These are phyloP conservation scores for Nakazawaea ernobii DNA, from an alignment of 805 yeast genomes.

Conservation along the genomic window DNA sequence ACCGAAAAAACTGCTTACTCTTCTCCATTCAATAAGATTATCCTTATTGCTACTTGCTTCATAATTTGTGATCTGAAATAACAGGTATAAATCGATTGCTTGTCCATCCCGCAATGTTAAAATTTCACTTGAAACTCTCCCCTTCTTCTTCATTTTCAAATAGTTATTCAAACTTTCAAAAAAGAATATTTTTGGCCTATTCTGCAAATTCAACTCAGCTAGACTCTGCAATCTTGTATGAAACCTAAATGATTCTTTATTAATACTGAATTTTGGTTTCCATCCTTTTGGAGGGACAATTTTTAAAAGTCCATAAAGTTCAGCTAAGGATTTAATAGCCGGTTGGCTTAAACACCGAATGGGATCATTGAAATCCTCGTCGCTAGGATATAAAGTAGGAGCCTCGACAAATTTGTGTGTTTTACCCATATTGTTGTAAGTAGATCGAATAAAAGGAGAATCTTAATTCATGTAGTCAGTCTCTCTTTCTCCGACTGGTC, in stretches of 20 bases:
- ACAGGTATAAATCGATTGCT: constrained; percentile 30
- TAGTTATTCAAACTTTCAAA: constrained; percentile 55
- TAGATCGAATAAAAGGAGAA: too few relatives aligned
- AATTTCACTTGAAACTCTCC: constrained; percentile 10
- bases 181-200: constrained; percentile 60
- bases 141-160: constrained; percentile 35
- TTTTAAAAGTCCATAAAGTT: constrained; percentile 45
- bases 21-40: constrained; percentile 10
- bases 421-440: neutral
- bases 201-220: constrained; percentile 56
- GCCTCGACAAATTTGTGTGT: constrained; percentile 26
- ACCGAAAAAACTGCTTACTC: neutral
- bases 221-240: constrained; percentile 65
- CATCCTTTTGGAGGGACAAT: constrained; percentile 47
- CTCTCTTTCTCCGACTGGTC: too few relatives aligned
- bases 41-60: constrained; percentile 12
- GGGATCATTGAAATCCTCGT: constrained; percentile 42
- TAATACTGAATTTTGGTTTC: constrained; percentile 51
- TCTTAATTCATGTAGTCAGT: too few relatives aligned
- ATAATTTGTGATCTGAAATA: constrained; percentile 24
- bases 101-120: constrained; percentile 6
- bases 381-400: constrained; percentile 41
- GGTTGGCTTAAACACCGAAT: constrained; percentile 39
- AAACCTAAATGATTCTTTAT: constrained; percentile 49
- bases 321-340: constrained; percentile 36